Evolutionary conservation across 2,329 filamentous ascomycete species (phyloP), one percentile per base, ranked within the genome.

Genomic region (Penicillium sp.): DNA sequence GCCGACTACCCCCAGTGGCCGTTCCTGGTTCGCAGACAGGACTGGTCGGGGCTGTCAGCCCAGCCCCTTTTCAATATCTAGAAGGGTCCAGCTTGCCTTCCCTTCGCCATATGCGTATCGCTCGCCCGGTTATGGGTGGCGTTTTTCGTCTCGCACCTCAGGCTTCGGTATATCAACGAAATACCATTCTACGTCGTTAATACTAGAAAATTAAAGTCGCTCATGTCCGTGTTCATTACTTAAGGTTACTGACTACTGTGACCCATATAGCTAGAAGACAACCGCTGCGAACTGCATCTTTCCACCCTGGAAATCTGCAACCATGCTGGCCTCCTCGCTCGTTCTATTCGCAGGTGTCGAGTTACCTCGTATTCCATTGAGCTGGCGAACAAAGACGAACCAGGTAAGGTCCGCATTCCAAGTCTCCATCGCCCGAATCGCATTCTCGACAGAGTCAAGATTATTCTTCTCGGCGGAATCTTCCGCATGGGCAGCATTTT

Each of bases 41-140:
- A n/a, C n/a, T n/a, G n/a, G n/a, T n/a, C n/a, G n/a, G n/a, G n/a
- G n/a, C n/a, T n/a, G n/a, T n/a, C n/a, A n/a, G n/a, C n/a, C n/a
- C n/a, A n/a, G n/a, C n/a, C n/a, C n/a, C n/a, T n/a, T n/a, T n/a
- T n/a, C n/a, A n/a, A n/a, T n/a, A n/a, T n/a, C n/a, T n/a, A n/a
- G n/a, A n/a, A n/a, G n/a, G n/a, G n/a, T n/a, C 0, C 78, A 81
- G 50, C 73, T 84, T 3, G 76, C 76, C 1, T 77, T 88, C 29
- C 84, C 84, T 0, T 76, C 81, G 0, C 84, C 84, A 0, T 81
- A 87, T 57, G 75, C 79, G 0, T 87, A 86, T 62, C 80, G 84
- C 3, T 86, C 84, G 0, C 74, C 80, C 0, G n/a, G n/a, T n/a
- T n/a, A n/a, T n/a, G n/a, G n/a, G n/a, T n/a, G n/a, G n/a, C n/a